Conservation (phyloP, 1,284 basidiomycete genomes). For the Fomes fomentarius region DNA sequence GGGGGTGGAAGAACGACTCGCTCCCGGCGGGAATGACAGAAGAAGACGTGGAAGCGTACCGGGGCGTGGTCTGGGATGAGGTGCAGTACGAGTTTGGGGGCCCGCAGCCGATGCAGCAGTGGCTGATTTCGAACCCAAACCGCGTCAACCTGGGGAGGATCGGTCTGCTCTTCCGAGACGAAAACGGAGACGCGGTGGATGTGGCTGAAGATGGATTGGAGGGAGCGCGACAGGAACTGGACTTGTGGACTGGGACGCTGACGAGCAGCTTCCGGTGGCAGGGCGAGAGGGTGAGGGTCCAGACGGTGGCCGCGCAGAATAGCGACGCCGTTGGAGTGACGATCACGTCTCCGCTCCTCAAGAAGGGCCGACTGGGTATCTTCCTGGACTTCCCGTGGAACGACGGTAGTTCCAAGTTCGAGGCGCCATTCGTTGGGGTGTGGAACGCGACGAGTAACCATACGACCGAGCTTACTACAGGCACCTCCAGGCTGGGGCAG, state of each 20-base stretch:
- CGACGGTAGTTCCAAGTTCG: constrained; percentile 57
- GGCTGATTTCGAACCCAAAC: constrained; percentile 62
- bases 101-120: constrained; percentile 49
- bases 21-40: constrained; percentile 47
- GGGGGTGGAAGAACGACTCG: constrained; percentile 67
- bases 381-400: constrained; percentile 70
- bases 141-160: constrained; percentile 57
- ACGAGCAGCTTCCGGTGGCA: constrained; percentile 47
- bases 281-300: constrained; percentile 41
- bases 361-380: constrained; percentile 44
- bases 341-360: constrained; percentile 45
- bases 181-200: constrained; percentile 32
- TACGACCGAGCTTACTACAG: constrained; percentile 42
- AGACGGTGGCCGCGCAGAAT: constrained; percentile 44
- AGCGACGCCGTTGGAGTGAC: constrained; percentile 45
- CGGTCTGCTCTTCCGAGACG: constrained; percentile 47
- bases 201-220: constrained; percentile 45
- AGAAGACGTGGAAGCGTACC: constrained; percentile 50
- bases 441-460: constrained; percentile 52
- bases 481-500: constrained; percentile 20
- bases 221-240: constrained; percentile 45
- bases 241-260: constrained; percentile 58
- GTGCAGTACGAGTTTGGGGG: constrained; percentile 60
- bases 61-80: constrained; percentile 52
- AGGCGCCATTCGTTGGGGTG: constrained; percentile 58